These are phyloP conservation scores for Alternaria conjuncta DNA, from an alignment of 2,329 filamentous ascomycete genomes.

Conservation along the genomic window DNA sequence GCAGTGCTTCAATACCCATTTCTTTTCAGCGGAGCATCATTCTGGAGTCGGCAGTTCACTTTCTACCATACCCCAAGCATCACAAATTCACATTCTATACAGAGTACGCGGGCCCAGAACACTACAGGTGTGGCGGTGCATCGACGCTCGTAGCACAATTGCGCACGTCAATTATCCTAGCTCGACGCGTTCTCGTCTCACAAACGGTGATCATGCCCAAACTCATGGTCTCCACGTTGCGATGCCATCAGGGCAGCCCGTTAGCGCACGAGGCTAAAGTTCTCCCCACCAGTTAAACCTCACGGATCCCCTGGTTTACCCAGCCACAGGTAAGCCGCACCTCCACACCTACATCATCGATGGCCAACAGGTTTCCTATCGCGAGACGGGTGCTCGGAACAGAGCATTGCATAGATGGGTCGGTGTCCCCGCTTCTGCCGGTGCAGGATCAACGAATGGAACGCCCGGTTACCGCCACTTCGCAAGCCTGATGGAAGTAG, in stretches of 20 bases:
- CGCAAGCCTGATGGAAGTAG: background rate
- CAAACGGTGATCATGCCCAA: background rate
- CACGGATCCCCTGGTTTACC: background rate
- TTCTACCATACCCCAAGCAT: background rate
- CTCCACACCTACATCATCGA: slow-evolving; percentile 6
- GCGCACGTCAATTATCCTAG: background rate
- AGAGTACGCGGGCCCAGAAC: background rate
- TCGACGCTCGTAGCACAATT: background rate
- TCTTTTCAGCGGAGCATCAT: slow-evolving; percentile 2
- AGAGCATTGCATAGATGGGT: background rate
- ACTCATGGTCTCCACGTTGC: background rate
- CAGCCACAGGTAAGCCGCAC: slow-evolving; percentile 1
- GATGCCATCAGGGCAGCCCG: background rate
- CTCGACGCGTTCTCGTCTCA: background rate
- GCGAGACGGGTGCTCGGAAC: slow-evolving; percentile 2
- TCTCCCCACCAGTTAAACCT: background rate
- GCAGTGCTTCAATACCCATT: slow-evolving; percentile 1
- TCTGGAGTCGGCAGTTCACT: slow-evolving; percentile 1
- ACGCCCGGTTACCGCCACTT: background rate
- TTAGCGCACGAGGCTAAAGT: background rate
- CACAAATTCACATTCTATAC: background rate
- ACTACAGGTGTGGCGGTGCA: slow-evolving; percentile 1
- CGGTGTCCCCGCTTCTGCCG: background rate
- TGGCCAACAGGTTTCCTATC: slow-evolving; percentile 1
- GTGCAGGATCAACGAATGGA: background rate